A percentile compares a stretch with the other conserved stretches of the same genome.
These are phyloP conservation scores for Prunus campanulata DNA, from an alignment of 306 rosid species.

Conservation along the genomic window DNA sequence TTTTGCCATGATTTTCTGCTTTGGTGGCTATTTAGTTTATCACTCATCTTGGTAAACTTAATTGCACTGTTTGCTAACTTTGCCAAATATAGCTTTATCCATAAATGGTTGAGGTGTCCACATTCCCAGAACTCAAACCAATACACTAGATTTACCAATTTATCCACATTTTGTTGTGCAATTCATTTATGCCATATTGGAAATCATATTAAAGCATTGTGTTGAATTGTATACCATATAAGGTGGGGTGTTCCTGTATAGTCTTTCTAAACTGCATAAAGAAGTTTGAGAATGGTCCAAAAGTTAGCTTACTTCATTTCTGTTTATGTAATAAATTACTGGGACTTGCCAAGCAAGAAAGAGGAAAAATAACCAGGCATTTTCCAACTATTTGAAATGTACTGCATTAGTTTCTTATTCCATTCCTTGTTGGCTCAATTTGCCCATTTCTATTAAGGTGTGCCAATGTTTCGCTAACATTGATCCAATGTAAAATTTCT, in stretches of 20 bases:
- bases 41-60: not conserved
- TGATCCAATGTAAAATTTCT: not conserved
- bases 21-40: not conserved
- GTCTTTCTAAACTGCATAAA: conserved; percentile 1
- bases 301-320: not conserved
- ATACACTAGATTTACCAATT: not conserved
- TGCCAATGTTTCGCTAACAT: not conserved
- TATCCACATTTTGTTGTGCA: not conserved
- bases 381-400: not conserved
- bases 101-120: not conserved
- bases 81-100: not conserved
- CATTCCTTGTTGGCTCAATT: not conserved
- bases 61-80: not conserved
- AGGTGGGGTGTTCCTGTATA: not conserved
- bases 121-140: not conserved
- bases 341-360: not conserved
- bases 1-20: not conserved
- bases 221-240: not conserved
- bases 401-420: not conserved
- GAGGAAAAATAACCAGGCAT: not conserved
- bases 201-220: not conserved
- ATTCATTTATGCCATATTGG: too few species aligned
- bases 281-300: not conserved
- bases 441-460: not conserved
- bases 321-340: not conserved